Evolutionary conservation across 2,329 filamentous ascomycete genomes (phyloP), one percentile per base, ranked within the genome.

Genomic region (Xylaria arbuscula): DNA sequence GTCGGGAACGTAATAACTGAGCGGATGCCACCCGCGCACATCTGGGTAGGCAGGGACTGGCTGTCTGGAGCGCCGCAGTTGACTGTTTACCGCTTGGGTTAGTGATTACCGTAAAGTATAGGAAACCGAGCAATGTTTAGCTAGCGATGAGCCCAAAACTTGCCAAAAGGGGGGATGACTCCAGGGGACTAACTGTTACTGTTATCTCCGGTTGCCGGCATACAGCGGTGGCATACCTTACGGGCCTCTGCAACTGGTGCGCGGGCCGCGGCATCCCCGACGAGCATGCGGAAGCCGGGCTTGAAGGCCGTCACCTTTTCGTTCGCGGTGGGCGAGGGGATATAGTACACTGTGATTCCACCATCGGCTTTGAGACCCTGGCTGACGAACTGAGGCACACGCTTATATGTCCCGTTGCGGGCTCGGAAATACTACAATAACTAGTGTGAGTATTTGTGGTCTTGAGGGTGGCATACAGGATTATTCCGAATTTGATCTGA

Each of bases 1-100:
- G 82, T 83, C 1, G 86, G 86, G 75, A 88, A 88, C 70, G 84
- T 85, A 54, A 88, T 80, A 68, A 87, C 83, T 15, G 82, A 81
- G 38, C 85, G 83, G 17, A 82, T 81, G 62, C 86, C 82, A 38
- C 83, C 77, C 1, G 78, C 78, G 72, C 87, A 88, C 67, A 84
- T 83, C 67, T 80, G 80, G 65, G 81, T 81, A 0, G 87, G 88
- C 32, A 90, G 81, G 6, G 78, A 78, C 32, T 81, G 78, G 15
- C 80, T 83, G 66, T 88, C 84, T 24, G 79, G 78, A 2, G 76
- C 73, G 2, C 76, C 80, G 72, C 81, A 81, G 48, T 76, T 76
- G 32, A 76, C 28, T 28, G 28, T 28, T 28, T 28, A 28, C 28
- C 28, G 2, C 28, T 28, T 2, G 28, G 5, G 28, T 28, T 28